These are phyloP conservation scores for Solanum aculeatissimum DNA, from an alignment of 305 asterid genomes.

Conservation along the genomic window DNA sequence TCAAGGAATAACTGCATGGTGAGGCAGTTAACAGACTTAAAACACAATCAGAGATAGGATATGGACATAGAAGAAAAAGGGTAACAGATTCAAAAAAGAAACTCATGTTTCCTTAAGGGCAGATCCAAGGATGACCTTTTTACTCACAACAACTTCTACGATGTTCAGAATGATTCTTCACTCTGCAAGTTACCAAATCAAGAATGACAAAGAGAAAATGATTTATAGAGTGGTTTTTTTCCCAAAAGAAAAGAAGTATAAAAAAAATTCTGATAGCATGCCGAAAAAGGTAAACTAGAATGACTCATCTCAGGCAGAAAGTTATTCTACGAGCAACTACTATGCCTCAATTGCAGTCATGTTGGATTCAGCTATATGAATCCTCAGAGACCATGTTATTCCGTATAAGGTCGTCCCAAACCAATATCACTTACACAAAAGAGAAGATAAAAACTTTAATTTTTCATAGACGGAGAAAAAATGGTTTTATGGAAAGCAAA, in stretches of 20 bases:
- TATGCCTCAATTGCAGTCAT: not conserved
- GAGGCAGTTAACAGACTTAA: not conserved
- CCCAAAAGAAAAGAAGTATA: not conserved
- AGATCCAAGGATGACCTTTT: not conserved
- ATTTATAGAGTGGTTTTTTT: not conserved
- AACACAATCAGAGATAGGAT: not conserved
- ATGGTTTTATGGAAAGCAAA: not conserved
- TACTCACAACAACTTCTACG: not conserved
- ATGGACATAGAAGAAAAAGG: not conserved
- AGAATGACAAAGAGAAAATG: not conserved
- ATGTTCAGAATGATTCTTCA: not conserved
- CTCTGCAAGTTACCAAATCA: not conserved
- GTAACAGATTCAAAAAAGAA: not conserved
- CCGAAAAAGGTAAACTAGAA: not conserved
- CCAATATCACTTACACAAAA: not conserved
- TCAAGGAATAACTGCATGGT: not conserved
- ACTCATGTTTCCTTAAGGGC: not conserved
- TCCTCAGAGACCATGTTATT: not conserved
- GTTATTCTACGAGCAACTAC: not conserved
- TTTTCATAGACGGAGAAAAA: not conserved
- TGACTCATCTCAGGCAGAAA: not conserved
- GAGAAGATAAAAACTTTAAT: not conserved
- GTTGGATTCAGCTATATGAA: not conserved
- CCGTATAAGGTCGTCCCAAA: not conserved
- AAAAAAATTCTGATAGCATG: not conserved